phyloP scores from a whole-genome alignment of 192 early-diverging fungal genomes.

The Coemansia sp. region DNA sequence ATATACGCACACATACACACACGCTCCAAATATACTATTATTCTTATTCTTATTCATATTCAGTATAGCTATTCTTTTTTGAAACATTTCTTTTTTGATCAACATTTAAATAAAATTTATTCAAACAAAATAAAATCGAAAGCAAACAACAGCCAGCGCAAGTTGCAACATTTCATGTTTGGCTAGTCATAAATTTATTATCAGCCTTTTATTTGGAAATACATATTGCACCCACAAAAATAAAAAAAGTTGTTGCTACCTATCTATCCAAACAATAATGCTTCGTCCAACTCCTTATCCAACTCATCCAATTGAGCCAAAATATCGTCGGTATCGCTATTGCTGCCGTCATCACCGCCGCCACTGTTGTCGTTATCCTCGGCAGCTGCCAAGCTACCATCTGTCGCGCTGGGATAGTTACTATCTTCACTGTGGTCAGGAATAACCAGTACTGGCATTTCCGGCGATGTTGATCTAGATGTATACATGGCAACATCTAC shows the following conservation, averaged over 20 bases:
- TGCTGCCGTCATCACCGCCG: neutral
- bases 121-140: too few relatives aligned
- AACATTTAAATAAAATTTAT: too few relatives aligned
- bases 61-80: neutral
- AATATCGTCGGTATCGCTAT: conserved; percentile 9
- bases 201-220: too few relatives aligned
- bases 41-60: neutral
- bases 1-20: too few relatives aligned
- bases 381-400: neutral
- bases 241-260: too few relatives aligned
- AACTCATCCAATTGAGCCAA: conserved; percentile 47
- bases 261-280: too few relatives aligned
- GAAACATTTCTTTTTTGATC: neutral
- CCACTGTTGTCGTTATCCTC: neutral
- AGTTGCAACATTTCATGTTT: too few relatives aligned
- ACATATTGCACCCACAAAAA: too few relatives aligned
- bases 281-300: conserved; percentile 43
- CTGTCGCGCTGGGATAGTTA: neutral
- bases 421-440: conserved; percentile 1
- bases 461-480: conserved; percentile 24
- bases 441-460: conserved; percentile 39
- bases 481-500: neutral
- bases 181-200: too few relatives aligned
- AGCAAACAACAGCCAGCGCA: too few relatives aligned
- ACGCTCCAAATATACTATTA: too few relatives aligned